Evolutionary conservation across 2,329 filamentous ascomycete species (phyloP).

Genomic region (Penicillium nordicum): DNA sequence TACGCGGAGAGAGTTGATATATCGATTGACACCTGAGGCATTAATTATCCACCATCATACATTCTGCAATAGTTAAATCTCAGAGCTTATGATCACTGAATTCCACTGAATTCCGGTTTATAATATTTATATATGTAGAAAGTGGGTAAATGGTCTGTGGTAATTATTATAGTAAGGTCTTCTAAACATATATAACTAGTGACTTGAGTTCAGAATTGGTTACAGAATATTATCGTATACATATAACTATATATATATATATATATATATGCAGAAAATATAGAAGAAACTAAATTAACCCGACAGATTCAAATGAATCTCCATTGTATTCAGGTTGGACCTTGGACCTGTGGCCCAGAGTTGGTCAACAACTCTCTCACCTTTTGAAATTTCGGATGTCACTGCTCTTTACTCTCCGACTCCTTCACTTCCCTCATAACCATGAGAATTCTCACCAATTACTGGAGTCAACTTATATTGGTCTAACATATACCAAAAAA

Average conservation of each 20-base stretch:
- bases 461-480: background rate
- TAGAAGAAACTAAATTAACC: background rate
- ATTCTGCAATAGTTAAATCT: background rate
- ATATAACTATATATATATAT: too few relatives aligned
- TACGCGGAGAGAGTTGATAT: slow-evolving; percentile 11
- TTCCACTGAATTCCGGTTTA: too few relatives aligned
- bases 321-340: background rate
- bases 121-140: background rate
- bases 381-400: slow-evolving; percentile 1
- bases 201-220: background rate
- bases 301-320: background rate
- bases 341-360: background rate
- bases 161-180: background rate
- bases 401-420: background rate
- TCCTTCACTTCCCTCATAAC: background rate
- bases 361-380: background rate
- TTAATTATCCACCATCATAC: background rate
- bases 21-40: slow-evolving; percentile 24
- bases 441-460: background rate
- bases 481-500: background rate
- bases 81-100: background rate
- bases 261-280: background rate
- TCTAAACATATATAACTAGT: too few relatives aligned
- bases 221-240: background rate
- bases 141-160: too few relatives aligned